phyloP scores from a whole-genome alignment of 805 yeast species.

The Lachancea cidri region DNA sequence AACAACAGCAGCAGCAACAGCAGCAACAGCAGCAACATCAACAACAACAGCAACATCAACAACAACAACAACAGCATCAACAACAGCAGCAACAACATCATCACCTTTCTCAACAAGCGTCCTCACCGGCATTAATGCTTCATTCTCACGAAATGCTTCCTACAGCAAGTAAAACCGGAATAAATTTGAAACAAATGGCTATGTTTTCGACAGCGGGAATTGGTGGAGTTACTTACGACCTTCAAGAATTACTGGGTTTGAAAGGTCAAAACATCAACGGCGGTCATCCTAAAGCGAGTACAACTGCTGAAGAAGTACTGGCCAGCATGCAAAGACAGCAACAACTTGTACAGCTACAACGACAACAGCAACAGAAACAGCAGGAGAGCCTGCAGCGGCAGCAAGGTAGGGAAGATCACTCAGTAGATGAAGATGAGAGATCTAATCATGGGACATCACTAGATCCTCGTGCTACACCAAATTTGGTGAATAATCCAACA shows the following conservation, averaged over 20 bases:
- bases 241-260: slow-evolving; percentile 24
- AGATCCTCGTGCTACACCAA: slow-evolving; percentile 19
- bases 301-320: slow-evolving; percentile 27
- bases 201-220: slow-evolving; percentile 28
- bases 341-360: slow-evolving; percentile 2
- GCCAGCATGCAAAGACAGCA: slow-evolving; percentile 26
- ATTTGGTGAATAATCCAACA: slow-evolving; percentile 22
- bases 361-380: slow-evolving; percentile 21
- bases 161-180: slow-evolving; percentile 18
- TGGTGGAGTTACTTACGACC: slow-evolving; percentile 30
- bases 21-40: slow-evolving; percentile 22
- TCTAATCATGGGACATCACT: slow-evolving; percentile 1
- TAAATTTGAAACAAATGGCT: slow-evolving; percentile 22
- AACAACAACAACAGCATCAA: slow-evolving; percentile 9
- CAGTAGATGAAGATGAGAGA: not conserved
- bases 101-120: no score
- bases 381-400: not conserved
- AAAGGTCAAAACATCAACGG: slow-evolving; percentile 15
- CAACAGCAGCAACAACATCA: slow-evolving; percentile 12
- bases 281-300: slow-evolving; percentile 21
- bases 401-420: not conserved
- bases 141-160: slow-evolving; percentile 16
- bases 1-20: slow-evolving; percentile 23
- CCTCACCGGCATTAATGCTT: slow-evolving; percentile 4
- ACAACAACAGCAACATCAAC: slow-evolving; percentile 22